These are phyloP conservation scores for Rhizopogon parksii DNA, from an alignment of 1,284 basidiomycete genomes.

Conservation along the genomic window DNA sequence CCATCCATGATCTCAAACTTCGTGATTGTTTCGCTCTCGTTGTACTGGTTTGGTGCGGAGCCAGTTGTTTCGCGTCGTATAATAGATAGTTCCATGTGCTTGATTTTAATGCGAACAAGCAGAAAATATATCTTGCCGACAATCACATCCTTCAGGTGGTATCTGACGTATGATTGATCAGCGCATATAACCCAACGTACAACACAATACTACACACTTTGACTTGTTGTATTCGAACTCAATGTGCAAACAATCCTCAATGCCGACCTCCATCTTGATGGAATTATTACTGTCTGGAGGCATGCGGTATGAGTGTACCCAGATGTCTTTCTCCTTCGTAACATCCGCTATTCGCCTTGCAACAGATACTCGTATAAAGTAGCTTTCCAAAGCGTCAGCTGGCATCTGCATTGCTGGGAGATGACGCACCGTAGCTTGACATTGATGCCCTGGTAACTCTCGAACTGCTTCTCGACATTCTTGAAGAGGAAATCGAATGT, in stretches of 20 bases:
- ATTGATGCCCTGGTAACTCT: slow-evolving; percentile 97
- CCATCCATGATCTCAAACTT: slow-evolving; percentile 99
- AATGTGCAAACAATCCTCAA: slow-evolving; percentile 97
- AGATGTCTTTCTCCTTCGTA: slow-evolving; percentile 86
- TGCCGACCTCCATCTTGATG: slow-evolving; percentile 99
- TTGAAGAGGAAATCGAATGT: slow-evolving; percentile 97
- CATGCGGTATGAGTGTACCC: slow-evolving; percentile 99
- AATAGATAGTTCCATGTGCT: slow-evolving; percentile 99
- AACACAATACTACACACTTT: slow-evolving; percentile 54
- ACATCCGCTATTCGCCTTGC: slow-evolving; percentile 90
- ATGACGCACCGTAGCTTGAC: slow-evolving; percentile 82
- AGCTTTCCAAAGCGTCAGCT: slow-evolving; percentile 41
- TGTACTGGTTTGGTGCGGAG: slow-evolving; percentile 94
- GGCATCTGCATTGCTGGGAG: slow-evolving; percentile 2
- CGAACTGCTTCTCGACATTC: slow-evolving; percentile 98
- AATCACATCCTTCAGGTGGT: slow-evolving; percentile 98
- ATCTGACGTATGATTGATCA: slow-evolving; percentile 45
- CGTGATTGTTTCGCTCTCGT: slow-evolving; percentile 98
- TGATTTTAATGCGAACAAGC: slow-evolving; percentile 98
- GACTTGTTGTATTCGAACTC: slow-evolving; percentile 99
- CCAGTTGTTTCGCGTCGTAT: slow-evolving; percentile 97
- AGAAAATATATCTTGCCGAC: slow-evolving; percentile 99
- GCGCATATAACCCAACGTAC: neutral
- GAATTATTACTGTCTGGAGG: slow-evolving; percentile 96
- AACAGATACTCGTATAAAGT: slow-evolving; percentile 90